These are phyloP conservation scores for Pseudogymnoascus verrucosus DNA, from an alignment of 2,329 filamentous ascomycete species.

Conservation along the genomic window DNA sequence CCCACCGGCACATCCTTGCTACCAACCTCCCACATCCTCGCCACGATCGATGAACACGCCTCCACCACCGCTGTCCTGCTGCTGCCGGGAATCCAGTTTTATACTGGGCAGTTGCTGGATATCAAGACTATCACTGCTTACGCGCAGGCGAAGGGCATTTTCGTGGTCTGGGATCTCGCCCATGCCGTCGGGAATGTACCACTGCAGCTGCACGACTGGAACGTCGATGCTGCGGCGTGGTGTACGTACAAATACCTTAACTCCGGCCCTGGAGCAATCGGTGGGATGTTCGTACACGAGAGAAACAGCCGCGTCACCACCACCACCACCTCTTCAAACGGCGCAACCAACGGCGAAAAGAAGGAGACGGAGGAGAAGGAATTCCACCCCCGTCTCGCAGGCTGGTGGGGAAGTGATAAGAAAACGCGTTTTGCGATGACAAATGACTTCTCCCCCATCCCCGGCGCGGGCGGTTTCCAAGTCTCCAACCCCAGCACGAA, in stretches of 20 bases:
- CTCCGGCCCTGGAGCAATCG: constrained; percentile 66
- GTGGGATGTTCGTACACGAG: constrained; percentile 65
- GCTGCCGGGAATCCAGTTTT: constrained; percentile 72
- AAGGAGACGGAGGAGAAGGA: constrained; percentile 19
- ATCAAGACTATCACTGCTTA: constrained; percentile 64
- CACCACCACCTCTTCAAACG: constrained; percentile 15
- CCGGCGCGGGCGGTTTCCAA: constrained; percentile 69
- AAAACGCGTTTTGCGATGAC: constrained; percentile 64
- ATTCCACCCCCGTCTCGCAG: constrained; percentile 52
- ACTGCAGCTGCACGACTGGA: constrained; percentile 64
- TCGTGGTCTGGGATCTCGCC: constrained; percentile 72
- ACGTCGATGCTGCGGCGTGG: constrained; percentile 72
- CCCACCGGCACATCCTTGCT: constrained; percentile 41
- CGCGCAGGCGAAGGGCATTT: constrained; percentile 54
- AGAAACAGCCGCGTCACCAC: constrained; percentile 26
- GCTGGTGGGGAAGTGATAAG: constrained; percentile 76
- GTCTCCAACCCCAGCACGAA: constrained; percentile 67
- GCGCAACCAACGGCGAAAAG: no score
- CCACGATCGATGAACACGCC: constrained; percentile 58
- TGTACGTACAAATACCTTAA: constrained; percentile 82
- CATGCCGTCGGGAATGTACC: constrained; percentile 73
- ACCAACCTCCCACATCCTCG: constrained; percentile 58
- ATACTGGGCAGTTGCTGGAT: constrained; percentile 71
- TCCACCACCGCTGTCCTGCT: constrained; percentile 60
- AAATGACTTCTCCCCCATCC: constrained; percentile 63